These are phyloP conservation scores for Rosa rugosa DNA, from an alignment of 306 rosid genomes.

Conservation along the genomic window DNA sequence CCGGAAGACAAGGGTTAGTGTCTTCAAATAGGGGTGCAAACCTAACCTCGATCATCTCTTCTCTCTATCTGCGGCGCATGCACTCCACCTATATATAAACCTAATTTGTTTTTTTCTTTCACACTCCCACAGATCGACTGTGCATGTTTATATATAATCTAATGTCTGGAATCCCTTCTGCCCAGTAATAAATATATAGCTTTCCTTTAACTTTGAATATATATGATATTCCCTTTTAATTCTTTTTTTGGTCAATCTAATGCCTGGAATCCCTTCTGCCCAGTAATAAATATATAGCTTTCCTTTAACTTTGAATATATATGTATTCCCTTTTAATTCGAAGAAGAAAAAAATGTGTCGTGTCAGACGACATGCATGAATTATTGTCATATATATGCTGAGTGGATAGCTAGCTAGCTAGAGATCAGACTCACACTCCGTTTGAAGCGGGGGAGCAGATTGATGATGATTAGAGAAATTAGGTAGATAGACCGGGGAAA, in stretches of 20 bases:
- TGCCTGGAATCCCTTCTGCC: neutral
- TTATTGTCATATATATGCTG: conserved; percentile 42
- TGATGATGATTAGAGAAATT: conserved; percentile 38
- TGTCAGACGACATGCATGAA: conserved; percentile 53
- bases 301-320: too few relatives aligned
- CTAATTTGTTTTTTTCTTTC: neutral
- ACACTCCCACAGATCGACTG: neutral
- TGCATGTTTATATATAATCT: neutral
- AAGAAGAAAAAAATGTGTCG: neutral
- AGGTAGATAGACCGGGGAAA: conserved; percentile 18
- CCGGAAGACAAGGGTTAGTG: conserved; percentile 85
- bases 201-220: neutral
- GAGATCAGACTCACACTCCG: conserved; percentile 33
- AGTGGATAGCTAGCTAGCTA: conserved; percentile 9
- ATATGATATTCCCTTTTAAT: neutral
- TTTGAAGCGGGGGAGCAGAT: conserved; percentile 76
- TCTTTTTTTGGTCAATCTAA: too few relatives aligned
- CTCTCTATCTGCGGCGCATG: neutral
- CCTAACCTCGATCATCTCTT: conserved; percentile 31
- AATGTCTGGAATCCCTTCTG: neutral
- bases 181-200: neutral
- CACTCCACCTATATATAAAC: conserved; percentile 1
- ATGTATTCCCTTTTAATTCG: neutral
- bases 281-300: neutral
- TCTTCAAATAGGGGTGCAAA: conserved; percentile 69